Evolutionary conservation across 1,284 basidiomycete species (phyloP).

Genomic region (Fomitopsis palustris): DNA sequence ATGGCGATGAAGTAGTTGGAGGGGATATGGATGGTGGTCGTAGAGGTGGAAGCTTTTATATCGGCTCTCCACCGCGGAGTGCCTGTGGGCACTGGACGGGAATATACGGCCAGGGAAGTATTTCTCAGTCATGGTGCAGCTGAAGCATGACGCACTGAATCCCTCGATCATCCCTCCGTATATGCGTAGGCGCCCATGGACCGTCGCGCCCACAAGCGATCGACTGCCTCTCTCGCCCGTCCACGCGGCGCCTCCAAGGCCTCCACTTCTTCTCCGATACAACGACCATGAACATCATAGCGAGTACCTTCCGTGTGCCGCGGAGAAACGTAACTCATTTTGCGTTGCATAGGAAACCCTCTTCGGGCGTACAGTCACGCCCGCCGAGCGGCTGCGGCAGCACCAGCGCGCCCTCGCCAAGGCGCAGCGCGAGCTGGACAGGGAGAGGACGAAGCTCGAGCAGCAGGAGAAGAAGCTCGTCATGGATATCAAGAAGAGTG

Average conservation of each 20-base stretch:
- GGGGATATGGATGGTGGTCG: no score
- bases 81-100: no score
- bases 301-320: not conserved
- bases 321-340: not conserved
- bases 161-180: no score
- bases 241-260: not conserved
- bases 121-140: no score
- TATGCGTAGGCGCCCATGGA: no score
- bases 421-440: constrained; percentile 95
- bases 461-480: constrained; percentile 93
- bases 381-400: constrained; percentile 93
- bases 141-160: no score
- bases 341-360: constrained; percentile 73
- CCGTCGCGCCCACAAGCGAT: not conserved
- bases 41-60: no score
- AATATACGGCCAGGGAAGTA: no score
- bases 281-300: constrained; percentile 11
- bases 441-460: constrained; percentile 93
- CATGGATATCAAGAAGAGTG: constrained; percentile 94
- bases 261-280: not conserved
- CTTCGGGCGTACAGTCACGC: constrained; percentile 92
- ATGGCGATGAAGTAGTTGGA: constrained; percentile 18
- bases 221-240: not conserved
- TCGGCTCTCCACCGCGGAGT: no score
- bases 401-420: constrained; percentile 95